phyloP scores from a whole-genome alignment of 2,329 filamentous ascomycete species.

The Xylaria sp. region DNA sequence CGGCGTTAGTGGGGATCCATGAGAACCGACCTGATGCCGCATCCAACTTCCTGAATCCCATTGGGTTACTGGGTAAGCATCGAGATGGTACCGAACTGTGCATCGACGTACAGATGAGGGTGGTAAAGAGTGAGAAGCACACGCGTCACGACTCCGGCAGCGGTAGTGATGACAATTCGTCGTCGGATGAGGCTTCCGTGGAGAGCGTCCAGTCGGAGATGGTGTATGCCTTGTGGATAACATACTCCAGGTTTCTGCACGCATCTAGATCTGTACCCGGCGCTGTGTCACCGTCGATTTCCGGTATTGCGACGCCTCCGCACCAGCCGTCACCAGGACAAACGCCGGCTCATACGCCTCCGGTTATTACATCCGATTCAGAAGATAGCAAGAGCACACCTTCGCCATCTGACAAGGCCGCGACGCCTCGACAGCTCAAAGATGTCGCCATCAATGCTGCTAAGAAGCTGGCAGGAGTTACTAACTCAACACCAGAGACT shows the following conservation, averaged over 20 bases:
- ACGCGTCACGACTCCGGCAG: constrained; percentile 32
- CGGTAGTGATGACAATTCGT: constrained; percentile 31
- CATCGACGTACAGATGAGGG: constrained; percentile 93
- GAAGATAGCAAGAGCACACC: constrained; percentile 40
- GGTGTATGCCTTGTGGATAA: constrained; percentile 95
- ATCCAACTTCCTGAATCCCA: constrained; percentile 73
- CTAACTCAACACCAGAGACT: constrained; percentile 25
- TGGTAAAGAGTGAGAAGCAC: constrained; percentile 81
- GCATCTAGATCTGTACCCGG: constrained; percentile 57
- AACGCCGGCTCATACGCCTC: constrained; percentile 52
- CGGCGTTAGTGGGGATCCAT: constrained; percentile 74
- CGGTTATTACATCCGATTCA: constrained; percentile 51
- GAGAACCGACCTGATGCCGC: constrained; percentile 77
- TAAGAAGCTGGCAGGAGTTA: constrained; percentile 43
- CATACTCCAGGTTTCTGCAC: constrained; percentile 89
- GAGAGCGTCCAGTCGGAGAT: constrained; percentile 60
- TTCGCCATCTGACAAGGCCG: constrained; percentile 35
- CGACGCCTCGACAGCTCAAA: constrained; percentile 52
- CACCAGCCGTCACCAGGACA: constrained; percentile 77
- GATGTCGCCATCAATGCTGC: constrained; percentile 52
- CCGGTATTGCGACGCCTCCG: constrained; percentile 64
- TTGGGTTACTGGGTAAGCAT: constrained; percentile 79
- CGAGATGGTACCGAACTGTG: constrained; percentile 87
- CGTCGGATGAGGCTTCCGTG: constrained; percentile 39
- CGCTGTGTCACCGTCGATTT: constrained; percentile 53